Evolutionary conservation across 176 grass and related monocot species (phyloP), one percentile per base, ranked within the genome.

Genomic region (Oryza nivara): DNA sequence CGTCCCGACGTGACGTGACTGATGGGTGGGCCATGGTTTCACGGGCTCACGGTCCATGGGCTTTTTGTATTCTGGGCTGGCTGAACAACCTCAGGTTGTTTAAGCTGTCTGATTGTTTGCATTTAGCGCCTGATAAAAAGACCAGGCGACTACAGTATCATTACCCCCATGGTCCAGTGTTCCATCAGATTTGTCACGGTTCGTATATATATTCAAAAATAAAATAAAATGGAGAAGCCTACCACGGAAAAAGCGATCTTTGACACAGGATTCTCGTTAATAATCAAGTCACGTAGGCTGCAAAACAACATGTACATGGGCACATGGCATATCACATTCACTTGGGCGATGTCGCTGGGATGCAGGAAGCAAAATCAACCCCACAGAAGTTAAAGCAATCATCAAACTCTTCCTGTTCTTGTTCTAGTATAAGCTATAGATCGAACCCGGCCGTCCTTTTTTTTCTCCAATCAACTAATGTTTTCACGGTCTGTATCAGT

Each of bases 11-110:
- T 19, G 48, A 22, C 45, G 69, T 19, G 6, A 9, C 56, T 71
- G 52, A 41, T 22, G 7, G 22, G 16, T 85, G 78, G 65, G 65
- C 30, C 49, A 40, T 11, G 10, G n/a, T 20, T 1, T 77, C 88
- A 90, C 81, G 84, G 84, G 68, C 88, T 85, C 46, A 48, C 34
- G 23, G 52, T 30, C 1, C 23, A 11, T 7, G 61, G 45, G 51
- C 76, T 13, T 19, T 19, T 13, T 70, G 58, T 46, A 2, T 25
- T 0, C 69, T 73, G 69, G 35, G 56, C 56, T 60, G 54, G 7
- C 54, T n/a, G 35, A 36, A 36, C 35, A 36, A 36, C 35, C 35
- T 36, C 4, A 36, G 35, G 35, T 17, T 17, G 49, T 52, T 52
- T 17, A 52, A 17, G 49, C 49, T 6, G 11, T 48, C 13, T 48